phyloP scores from a whole-genome alignment of 768 basidiomycete species.

The Naganishia randhawae region DNA sequence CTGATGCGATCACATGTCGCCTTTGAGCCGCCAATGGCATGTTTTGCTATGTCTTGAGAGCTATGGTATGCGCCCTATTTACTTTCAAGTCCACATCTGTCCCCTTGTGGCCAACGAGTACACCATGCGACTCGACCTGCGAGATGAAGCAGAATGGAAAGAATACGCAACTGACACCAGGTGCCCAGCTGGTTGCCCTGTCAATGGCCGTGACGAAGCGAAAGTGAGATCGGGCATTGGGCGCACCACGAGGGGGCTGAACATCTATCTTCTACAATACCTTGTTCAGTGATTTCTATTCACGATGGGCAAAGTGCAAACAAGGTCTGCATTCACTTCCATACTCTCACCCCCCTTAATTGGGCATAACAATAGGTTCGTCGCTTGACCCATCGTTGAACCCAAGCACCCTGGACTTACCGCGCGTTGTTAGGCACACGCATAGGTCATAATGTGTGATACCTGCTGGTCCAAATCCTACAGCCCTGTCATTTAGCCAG shows the following conservation, averaged over 20 bases:
- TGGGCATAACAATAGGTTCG: too few species aligned
- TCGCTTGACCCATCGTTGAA: too few species aligned
- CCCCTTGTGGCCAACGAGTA: background rate
- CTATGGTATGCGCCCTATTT: background rate
- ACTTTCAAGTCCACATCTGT: background rate
- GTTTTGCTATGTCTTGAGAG: background rate
- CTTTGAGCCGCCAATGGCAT: conserved; percentile 21
- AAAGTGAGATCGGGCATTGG: background rate
- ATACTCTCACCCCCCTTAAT: background rate
- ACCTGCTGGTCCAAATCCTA: background rate
- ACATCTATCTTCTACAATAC: conserved; percentile 6
- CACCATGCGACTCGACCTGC: background rate
- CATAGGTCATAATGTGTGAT: conserved; percentile 23
- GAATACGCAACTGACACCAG: background rate
- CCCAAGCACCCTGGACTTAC: too few species aligned
- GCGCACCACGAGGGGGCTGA: background rate
- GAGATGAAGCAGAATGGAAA: too few species aligned
- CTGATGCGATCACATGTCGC: conserved; percentile 25
- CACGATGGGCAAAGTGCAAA: background rate
- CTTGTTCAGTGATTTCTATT: background rate
- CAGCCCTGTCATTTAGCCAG: background rate
- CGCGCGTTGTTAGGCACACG: conserved; percentile 2
- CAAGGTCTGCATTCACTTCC: background rate
- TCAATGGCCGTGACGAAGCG: conserved; percentile 19
- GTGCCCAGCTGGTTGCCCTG: background rate